These are phyloP conservation scores for Cryptococcus deneoformans DNA, from an alignment of 1,284 basidiomycete genomes.

Conservation along the genomic window DNA sequence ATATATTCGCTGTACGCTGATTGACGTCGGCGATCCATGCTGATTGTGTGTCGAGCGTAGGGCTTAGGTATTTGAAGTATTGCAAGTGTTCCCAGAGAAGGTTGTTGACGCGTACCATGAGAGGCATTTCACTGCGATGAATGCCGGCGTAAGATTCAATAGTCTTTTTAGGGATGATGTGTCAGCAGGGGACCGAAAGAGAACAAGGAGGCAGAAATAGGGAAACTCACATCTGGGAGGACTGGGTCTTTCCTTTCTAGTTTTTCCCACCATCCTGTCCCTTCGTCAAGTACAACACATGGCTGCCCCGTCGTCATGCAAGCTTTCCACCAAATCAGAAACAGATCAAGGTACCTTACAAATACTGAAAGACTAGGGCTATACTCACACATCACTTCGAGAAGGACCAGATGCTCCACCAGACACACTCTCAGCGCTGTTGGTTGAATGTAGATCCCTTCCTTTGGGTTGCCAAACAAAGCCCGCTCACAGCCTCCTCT, in stretches of 20 bases:
- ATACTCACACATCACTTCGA: conserved; percentile 28
- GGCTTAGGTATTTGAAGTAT: background rate
- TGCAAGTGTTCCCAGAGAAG: conserved; percentile 7
- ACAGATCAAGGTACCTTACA: too few relatives aligned
- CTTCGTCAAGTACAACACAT: conserved; percentile 19
- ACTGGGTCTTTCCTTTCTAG: conserved; percentile 12
- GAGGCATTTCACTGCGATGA: conserved; percentile 24
- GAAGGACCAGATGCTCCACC: conserved; percentile 30
- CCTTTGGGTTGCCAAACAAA: conserved; percentile 16
- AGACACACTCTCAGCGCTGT: conserved; percentile 19
- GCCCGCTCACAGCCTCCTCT: conserved; percentile 33
- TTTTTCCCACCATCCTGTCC: conserved; percentile 31
- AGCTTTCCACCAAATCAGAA: conserved; percentile 2
- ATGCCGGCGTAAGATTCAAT: conserved; percentile 30
- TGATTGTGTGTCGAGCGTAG: background rate
- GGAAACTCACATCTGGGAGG: conserved; percentile 7
- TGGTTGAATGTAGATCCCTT: background rate
- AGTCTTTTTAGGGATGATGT: conserved; percentile 12
- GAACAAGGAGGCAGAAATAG: too few relatives aligned
- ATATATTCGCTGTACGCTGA: conserved; percentile 7
- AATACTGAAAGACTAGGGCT: background rate
- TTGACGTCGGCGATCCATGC: background rate
- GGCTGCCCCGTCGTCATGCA: conserved; percentile 23
- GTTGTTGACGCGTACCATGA: conserved; percentile 12
- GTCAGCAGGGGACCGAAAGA: background rate